Evolutionary conservation across 345 rosid species (phyloP), one percentile per base, ranked within the genome.

Genomic region (Moringa oleifera): DNA sequence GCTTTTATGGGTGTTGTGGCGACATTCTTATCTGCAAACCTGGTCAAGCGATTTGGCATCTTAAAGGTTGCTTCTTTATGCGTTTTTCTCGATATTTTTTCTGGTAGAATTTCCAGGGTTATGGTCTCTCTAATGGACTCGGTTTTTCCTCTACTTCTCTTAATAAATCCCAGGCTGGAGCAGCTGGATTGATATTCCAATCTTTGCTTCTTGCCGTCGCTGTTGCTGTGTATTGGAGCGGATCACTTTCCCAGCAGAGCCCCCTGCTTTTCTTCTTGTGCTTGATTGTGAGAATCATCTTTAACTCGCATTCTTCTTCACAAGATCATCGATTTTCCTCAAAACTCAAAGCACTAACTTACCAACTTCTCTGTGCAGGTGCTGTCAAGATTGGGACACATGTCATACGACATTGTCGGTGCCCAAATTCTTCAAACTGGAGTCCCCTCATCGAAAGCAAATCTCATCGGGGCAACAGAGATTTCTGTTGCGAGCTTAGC

Each of bases 401-500:
- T 90, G 97, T 86, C 96, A 18, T 88, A 88, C 23, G 96, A 87
- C 55, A 75, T 93, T 33, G 84, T 90, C 11, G 91, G 97, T 49
- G 90, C 91, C 18, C 98, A 93, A 81, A 93, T 93, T 68, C 97
- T 93, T 65, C 98, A 94, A 76, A 88, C 97, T 0, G 99, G 97
- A 36, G 88, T 82, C 56, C 97, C 99, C 20, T 83, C 91, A 11
- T 83, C 92, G 21, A 93, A 93, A 74, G 99, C 94, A 33, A 93
- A 93, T 66, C 96, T 93, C 52, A 93, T 90, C 1, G 99, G 90
- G 37, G 81, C 85, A 8, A 93, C 96, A 17, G 97, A 93, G 77
- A 76, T 90, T 57, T 85, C 98, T 47, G 83, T 90, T 16, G 99
- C 97, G 0, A 93, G 99, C 66, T 74, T 90, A 76, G 97, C 97